Evolutionary conservation across 768 basidiomycete species (phyloP).

Genomic region (Boletales sp.): DNA sequence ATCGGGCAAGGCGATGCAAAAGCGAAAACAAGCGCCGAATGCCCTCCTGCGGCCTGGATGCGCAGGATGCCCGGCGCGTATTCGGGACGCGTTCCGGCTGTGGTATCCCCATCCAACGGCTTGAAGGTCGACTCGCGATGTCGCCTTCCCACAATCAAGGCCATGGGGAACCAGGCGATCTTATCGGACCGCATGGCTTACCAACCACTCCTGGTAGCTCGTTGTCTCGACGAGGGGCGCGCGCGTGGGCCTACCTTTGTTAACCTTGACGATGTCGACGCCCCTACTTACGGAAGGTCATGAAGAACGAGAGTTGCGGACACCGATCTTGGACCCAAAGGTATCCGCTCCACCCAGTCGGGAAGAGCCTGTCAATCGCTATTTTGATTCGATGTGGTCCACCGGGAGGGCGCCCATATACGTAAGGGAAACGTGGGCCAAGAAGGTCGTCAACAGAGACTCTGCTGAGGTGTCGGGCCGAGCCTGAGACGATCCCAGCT

Average conservation of each 20-base stretch:
- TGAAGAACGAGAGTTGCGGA: conserved; percentile 1
- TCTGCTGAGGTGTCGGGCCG: too few relatives aligned
- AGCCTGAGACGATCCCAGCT: too few relatives aligned
- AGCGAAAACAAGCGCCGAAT: conserved; percentile 13
- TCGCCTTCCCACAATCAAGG: too few relatives aligned
- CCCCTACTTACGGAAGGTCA: conserved; percentile 3
- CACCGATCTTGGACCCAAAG: conserved; percentile 6
- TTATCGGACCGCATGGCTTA: background rate
- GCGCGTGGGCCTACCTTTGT: conserved; percentile 19
- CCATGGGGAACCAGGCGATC: too few relatives aligned
- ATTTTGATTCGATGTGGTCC: background rate
- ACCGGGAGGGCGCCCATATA: conserved; percentile 5
- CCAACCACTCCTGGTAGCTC: background rate
- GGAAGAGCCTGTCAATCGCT: conserved; percentile 13
- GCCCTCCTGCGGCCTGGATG: conserved; percentile 5
- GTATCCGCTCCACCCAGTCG: conserved; percentile 7
- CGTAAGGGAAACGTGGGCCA: conserved; percentile 18
- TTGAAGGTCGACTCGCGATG: too few relatives aligned
- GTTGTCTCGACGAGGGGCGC: conserved; percentile 20
- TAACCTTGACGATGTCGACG: background rate
- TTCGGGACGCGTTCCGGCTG: too few relatives aligned
- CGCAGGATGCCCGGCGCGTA: too few relatives aligned
- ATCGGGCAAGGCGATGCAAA: conserved; percentile 10
- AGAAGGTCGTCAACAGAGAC: conserved; percentile 1
- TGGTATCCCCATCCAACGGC: too few relatives aligned